Evolutionary conservation across 2,329 filamentous ascomycete species (phyloP), one percentile per base, ranked within the genome.

Genomic region (Diaporthe batatas): DNA sequence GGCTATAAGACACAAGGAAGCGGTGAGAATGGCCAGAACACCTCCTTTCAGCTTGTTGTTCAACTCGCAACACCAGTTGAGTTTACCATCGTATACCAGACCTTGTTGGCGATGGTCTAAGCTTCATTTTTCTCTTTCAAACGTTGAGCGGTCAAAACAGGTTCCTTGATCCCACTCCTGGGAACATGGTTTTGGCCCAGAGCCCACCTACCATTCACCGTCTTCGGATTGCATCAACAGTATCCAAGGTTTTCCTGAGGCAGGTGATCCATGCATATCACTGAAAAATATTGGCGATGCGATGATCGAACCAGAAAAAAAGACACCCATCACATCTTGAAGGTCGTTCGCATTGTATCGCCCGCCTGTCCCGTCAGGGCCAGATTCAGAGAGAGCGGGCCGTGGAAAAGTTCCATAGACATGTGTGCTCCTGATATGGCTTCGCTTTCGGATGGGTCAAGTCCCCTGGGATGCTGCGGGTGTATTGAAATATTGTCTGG

Each of bases 401-500:
- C 12, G 8, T 49, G 6, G 42, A 14, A 5, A 18, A 18, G 12
- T 42, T 18, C 39, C 23, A 68, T 53, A n/a, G 6, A 2, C 21
- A 32, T 10, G 34, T 49, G 39, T 23, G 70, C 10, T 34, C 67
- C 34, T 34, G 44, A 32, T 49, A 23, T 23, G n/a, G 39, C 12
- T 23, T 34, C 36, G n/a, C 16, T 42, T 6, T 23, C n/a, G 36
- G 53, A 16, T 49, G 16, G 14, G 6, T 2, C 3, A 47, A 25
- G 23, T 11, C 21, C 49, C 23, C 55, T 21, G 36, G 23, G 21
- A 62, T 59, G 42, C 11, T n/a, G 44, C 58, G 64, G 25, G 69
- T 76, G 76, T 73, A 77, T 23, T 65, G 21, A 72, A 57, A 54
- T 68, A 55, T 57, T 71, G 62, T 72, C 32, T 62, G 25, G 21